Conservation (phyloP, 352 stramenopile species). For the Bremia lactucae region DNA sequence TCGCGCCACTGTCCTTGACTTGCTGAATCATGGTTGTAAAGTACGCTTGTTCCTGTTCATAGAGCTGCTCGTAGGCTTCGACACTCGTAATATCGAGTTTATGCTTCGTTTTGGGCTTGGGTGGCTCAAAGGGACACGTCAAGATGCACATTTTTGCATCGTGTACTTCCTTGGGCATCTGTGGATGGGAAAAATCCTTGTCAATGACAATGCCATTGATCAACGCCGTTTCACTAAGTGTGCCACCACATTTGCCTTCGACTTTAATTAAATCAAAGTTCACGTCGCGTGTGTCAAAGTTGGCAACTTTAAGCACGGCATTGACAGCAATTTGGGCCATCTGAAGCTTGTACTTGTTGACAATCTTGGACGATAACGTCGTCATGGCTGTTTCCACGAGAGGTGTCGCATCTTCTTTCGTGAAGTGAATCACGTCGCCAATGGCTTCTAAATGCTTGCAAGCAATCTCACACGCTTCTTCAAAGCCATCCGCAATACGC, state of each 20-base stretch:
- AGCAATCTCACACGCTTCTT: constrained; percentile 94
- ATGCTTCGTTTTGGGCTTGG: constrained; percentile 99
- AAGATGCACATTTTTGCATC: constrained; percentile 98
- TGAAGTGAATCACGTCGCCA: constrained; percentile 94
- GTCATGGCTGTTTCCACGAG: constrained; percentile 97
- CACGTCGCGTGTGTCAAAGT: constrained; percentile 97
- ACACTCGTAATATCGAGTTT: constrained; percentile 95
- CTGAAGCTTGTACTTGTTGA: constrained; percentile 97
- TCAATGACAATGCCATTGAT: constrained; percentile 99
- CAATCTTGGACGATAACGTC: constrained; percentile 98
- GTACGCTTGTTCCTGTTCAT: constrained; percentile 97
- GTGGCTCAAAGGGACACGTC: constrained; percentile 98
- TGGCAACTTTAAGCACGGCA: constrained; percentile 95
- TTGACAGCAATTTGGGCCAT: constrained; percentile 99
- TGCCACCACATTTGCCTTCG: constrained; percentile 96
- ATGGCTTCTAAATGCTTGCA: constrained; percentile 93
- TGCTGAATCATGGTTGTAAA: constrained; percentile 99
- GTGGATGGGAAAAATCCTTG: constrained; percentile 98
- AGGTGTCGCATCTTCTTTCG: constrained; percentile 88
- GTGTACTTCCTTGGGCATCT: constrained; percentile 97
- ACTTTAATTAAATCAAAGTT: constrained; percentile 99
- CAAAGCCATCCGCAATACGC: constrained; percentile 97
- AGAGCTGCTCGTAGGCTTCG: constrained; percentile 95
- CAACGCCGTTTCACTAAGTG: constrained; percentile 95
- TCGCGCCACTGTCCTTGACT: constrained; percentile 97